phyloP scores from a whole-genome alignment of 306 rosid species.

The Begonia loranthoides region DNA sequence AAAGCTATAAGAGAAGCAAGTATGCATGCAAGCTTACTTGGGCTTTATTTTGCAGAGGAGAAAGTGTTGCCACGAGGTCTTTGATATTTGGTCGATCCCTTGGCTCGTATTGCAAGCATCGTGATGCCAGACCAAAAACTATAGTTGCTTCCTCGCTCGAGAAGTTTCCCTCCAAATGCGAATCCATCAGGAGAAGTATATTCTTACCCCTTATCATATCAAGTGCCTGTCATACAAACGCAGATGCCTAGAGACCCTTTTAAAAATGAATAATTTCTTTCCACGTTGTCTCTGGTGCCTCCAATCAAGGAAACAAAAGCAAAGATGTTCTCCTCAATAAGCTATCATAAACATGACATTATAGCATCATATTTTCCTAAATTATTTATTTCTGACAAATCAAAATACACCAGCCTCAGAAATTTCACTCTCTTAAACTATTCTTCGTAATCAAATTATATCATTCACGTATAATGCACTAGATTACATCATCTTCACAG shows the following conservation, averaged over 20 bases:
- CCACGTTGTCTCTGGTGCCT: no score
- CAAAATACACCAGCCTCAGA: no score
- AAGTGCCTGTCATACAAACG: conserved; percentile 39
- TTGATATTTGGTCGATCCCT: conserved; percentile 54
- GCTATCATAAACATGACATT: no score
- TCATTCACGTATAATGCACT: no score
- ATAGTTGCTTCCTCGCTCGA: conserved; percentile 66
- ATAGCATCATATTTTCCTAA: no score
- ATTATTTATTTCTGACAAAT: no score
- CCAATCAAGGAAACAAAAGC: no score
- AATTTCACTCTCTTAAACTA: no score
- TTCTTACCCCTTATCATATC: conserved; percentile 73
- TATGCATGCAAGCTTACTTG: conserved; percentile 24
- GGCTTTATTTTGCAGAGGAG: conserved; percentile 47
- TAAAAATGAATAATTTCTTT: no score
- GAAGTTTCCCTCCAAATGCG: conserved; percentile 76
- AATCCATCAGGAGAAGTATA: conserved; percentile 62
- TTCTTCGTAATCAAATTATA: no score
- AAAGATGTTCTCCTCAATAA: no score
- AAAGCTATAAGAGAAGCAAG: neutral
- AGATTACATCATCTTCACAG: no score
- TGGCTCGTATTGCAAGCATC: conserved; percentile 67
- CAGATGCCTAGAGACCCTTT: neutral
- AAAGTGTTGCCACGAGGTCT: conserved; percentile 46
- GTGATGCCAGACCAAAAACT: conserved; percentile 63